Evolutionary conservation across 768 basidiomycete genomes (phyloP), one percentile per base, ranked within the genome.

Genomic region (Tylopilus vinaceipallidus): DNA sequence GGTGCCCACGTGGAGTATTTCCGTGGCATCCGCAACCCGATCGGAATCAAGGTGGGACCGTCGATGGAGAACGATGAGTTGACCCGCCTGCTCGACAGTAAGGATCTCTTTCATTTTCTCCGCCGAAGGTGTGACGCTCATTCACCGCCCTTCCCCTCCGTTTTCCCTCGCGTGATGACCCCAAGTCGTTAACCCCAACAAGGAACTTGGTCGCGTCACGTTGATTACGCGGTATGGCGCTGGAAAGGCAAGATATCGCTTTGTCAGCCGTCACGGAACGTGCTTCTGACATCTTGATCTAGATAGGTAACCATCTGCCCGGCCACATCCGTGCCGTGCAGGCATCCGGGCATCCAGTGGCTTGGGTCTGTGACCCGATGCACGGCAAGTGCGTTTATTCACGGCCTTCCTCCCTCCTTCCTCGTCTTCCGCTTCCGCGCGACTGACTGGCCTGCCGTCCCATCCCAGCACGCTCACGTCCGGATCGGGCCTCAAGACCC

Each of bases 281-380:
- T 14, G 4, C 1, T 20, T 24, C 22, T 54, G 52, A 57, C 4
- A 48, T 29, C 13, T 7, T 43, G 11, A 11, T 42, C 19, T n/a
- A 55, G 91, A 82, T 97, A 55, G 84, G 83, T 46, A 66, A 76
- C 24, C 77, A 83, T 59, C 83, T 98, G 8, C 77, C 92, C 0
- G 76, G 68, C 0, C 95, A 98, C 65, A 95, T 99, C 64, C 65
- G 68, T 12, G 86, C 83, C 8, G 95, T 99, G 14, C 84, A 88
- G 62, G 54, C 70, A 42, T 86, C 91, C 2, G 81, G 80, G 0
- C 94, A 98, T 64, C 88, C 89, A 2, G 94, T 97, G 3, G 81
- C 86, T 9, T 98, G 95, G 93, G 80, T 95, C 42, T 95, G 91
- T 62, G 97, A 98, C 70, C 94, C 95, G 3, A 98, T 98, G 95